Evolutionary conservation across 768 basidiomycete species (phyloP), one percentile per base, ranked within the genome.

Genomic region (Dentipellis fragilis): DNA sequence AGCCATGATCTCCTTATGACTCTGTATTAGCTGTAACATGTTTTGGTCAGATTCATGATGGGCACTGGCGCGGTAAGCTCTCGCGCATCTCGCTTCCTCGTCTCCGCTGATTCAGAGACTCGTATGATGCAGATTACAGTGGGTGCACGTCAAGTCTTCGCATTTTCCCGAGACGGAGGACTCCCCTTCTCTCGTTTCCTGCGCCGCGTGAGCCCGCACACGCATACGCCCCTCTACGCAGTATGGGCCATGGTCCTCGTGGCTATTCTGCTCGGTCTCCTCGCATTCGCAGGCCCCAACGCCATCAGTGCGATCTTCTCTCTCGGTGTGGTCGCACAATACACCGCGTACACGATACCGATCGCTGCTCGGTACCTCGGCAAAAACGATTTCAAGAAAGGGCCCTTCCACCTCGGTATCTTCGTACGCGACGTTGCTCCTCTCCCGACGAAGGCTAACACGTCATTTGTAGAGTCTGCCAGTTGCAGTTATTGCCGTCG

Each of bases 141-240:
- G 5, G 68, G 71, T 6, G 78, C 76, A 0, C 77, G 86, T 5
- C 86, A 89, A 65, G 79, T 78, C 0, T 87, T 85, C 61, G 85
- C 85, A 1, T 86, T 87, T 66, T 77, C 82, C 22, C 76, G 85
- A 1, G 85, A 89, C 62, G 77, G 76, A 17, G 84, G 79, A 0
- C 75, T 87, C 2, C 85, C 84, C 0, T 78, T 87, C 59, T 87
- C 85, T 0, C 59, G 68, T 8, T 80, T 74, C 71, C 68, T 87
- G 3, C 84, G 83, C 64, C 72, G 75, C 34, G 76, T 89, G 68
- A 83, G 81, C 64, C 53, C 56, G 0, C 69, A 63, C 54, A 81
- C 80, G 2, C 68, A 72, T 23, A 80, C 83, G 0, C 84, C 84
- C 0, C 73, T 84, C 10, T 74, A 79, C 59, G 76, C 78, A 0